Evolutionary conservation across 2,329 filamentous ascomycete genomes (phyloP).

Genomic region (Aschersonia sp.): DNA sequence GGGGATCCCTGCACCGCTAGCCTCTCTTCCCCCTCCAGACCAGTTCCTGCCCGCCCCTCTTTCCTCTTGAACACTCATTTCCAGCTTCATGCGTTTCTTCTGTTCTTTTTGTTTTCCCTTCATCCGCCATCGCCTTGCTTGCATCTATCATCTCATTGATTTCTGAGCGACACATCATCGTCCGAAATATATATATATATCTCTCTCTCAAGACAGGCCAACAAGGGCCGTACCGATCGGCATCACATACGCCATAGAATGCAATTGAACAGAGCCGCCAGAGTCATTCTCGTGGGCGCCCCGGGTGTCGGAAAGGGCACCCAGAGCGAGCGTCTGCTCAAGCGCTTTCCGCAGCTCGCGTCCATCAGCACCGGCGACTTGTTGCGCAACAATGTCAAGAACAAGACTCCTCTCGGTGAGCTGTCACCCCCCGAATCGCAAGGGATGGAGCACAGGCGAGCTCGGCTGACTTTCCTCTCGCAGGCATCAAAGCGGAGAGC

Average conservation of each 20-base stretch:
- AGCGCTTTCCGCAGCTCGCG: slow-evolving; percentile 75
- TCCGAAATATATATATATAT: no score
- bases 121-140: neutral
- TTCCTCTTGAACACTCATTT: neutral
- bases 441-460: neutral
- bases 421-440: neutral
- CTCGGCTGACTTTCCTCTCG: slow-evolving; percentile 3
- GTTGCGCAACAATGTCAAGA: slow-evolving; percentile 82
- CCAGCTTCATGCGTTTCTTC: neutral
- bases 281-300: slow-evolving; percentile 87
- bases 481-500: slow-evolving; percentile 80
- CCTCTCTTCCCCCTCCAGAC: neutral
- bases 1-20: no score
- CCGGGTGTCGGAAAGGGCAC: slow-evolving; percentile 97
- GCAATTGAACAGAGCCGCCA: slow-evolving; percentile 67
- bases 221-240: neutral
- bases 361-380: slow-evolving; percentile 91
- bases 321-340: slow-evolving; percentile 77
- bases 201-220: no score
- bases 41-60: neutral
- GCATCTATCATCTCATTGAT: neutral
- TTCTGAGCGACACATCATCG: no score
- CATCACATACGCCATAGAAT: slow-evolving; percentile 21
- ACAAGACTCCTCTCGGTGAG: slow-evolving; percentile 68
- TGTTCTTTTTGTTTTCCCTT: neutral